phyloP scores from a whole-genome alignment of 169 alveolate genomes.

The Theileria sp. region DNA sequence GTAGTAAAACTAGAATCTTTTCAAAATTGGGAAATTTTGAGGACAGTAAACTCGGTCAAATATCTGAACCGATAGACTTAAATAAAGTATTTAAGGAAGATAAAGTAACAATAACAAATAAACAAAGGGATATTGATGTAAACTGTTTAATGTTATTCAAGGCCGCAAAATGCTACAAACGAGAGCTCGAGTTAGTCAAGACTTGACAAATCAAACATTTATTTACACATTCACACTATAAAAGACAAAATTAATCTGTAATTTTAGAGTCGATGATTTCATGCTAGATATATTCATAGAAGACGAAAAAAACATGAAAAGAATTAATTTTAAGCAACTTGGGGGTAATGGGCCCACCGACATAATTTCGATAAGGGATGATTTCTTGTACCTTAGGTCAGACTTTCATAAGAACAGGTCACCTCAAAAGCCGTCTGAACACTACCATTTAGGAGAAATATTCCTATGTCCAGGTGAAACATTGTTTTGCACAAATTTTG shows the following conservation, averaged over 20 bases:
- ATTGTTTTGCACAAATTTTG: not conserved
- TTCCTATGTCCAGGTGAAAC: slow-evolving; percentile 55
- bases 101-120: slow-evolving; percentile 32
- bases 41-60: not conserved
- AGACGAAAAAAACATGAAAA: slow-evolving; percentile 37
- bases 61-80: not conserved
- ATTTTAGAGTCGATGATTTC: slow-evolving; percentile 46
- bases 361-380: slow-evolving; percentile 44
- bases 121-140: slow-evolving; percentile 23
- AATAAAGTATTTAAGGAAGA: slow-evolving; percentile 13
- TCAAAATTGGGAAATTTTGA: not conserved
- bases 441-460: slow-evolving; percentile 59
- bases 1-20: not conserved
- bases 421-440: slow-evolving; percentile 37
- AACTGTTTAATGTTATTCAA: slow-evolving; percentile 24
- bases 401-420: slow-evolving; percentile 55
- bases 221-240: slow-evolving; percentile 2
- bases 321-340: slow-evolving; percentile 12
- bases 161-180: slow-evolving; percentile 35
- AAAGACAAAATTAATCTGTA: not conserved
- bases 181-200: slow-evolving; percentile 32
- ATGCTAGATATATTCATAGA: slow-evolving; percentile 41
- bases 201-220: not conserved
- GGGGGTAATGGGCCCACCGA: slow-evolving; percentile 58
- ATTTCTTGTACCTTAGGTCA: not conserved